Evolutionary conservation across 441 rosid genomes (phyloP).

Genomic region (Euphorbia schlechtendalii): DNA sequence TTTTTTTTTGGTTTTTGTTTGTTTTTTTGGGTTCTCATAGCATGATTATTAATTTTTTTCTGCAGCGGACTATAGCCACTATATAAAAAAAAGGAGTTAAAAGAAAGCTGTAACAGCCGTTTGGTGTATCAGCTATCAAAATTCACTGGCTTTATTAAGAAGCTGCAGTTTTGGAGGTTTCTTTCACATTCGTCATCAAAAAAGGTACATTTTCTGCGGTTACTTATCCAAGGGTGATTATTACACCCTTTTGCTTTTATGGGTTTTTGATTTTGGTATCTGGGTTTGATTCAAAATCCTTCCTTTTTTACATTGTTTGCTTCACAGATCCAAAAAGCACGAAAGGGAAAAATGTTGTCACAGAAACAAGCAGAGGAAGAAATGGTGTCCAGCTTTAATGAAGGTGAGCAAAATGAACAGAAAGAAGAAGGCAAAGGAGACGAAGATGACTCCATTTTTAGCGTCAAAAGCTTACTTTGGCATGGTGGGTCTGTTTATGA

Average conservation of each 20-base stretch:
- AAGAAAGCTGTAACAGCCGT: constrained; percentile 22
- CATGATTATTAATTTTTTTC: too few relatives aligned
- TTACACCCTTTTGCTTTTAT: not conserved
- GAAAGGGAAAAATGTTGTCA: constrained; percentile 24
- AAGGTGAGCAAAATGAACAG: constrained; percentile 22
- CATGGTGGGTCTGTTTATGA: constrained; percentile 98
- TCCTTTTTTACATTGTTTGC: too few relatives aligned
- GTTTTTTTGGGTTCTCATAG: too few relatives aligned
- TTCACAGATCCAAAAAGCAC: constrained; percentile 22
- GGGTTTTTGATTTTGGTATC: constrained; percentile 1
- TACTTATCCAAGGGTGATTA: not conserved
- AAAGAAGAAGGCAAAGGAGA: constrained; percentile 26
- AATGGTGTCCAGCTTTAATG: constrained; percentile 44
- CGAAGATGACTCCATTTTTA: constrained; percentile 36
- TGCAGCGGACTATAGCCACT: constrained; percentile 11
- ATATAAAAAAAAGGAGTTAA: not conserved
- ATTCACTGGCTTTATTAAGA: constrained; percentile 19
- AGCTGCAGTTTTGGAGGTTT: constrained; percentile 10
- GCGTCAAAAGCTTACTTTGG: constrained; percentile 70
- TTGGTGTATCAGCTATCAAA: not conserved
- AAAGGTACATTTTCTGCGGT: not conserved
- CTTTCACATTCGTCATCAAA: constrained; percentile 26
- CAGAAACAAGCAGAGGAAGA: constrained; percentile 58
- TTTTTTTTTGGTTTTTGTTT: constrained; percentile 10
- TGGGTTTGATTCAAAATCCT: constrained; percentile 20